A percentile compares a stretch with the other conserved stretches of the same genome.
phyloP scores from a whole-genome alignment of 805 yeast species.

The Candida arabinofermentans region DNA sequence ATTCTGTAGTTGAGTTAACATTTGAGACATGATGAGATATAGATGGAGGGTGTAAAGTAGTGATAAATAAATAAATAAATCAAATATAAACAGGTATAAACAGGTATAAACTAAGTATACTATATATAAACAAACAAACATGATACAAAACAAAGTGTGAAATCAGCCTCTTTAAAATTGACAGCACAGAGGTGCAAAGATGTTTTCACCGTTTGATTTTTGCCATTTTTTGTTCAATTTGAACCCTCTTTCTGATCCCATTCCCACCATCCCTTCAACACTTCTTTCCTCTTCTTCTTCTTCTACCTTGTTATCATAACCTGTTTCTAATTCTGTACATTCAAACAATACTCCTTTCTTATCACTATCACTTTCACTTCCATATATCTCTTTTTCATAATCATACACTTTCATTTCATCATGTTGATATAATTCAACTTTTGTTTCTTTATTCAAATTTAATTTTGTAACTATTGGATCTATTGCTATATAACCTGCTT shows the following conservation, averaged over 20 bases:
- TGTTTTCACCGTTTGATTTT: constrained; percentile 28
- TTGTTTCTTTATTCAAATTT: constrained; percentile 13
- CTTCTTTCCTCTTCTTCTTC: neutral
- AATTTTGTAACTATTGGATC: constrained; percentile 49
- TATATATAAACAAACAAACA: too few relatives aligned
- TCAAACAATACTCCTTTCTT: constrained; percentile 14
- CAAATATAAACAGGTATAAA: too few relatives aligned
- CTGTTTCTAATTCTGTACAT: constrained; percentile 20
- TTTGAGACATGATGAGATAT: constrained; percentile 12
- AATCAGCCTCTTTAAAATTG: constrained; percentile 2
- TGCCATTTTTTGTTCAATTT: constrained; percentile 28
- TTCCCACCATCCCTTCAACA: constrained; percentile 23
- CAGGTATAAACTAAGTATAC: too few relatives aligned
- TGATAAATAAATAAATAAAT: too few relatives aligned
- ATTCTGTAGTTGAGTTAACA: constrained; percentile 36
- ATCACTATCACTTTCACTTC: too few relatives aligned
- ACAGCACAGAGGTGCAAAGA: constrained; percentile 13
- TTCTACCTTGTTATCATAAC: constrained; percentile 2
- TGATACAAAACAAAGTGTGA: too few relatives aligned
- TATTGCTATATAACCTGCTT: constrained; percentile 60
- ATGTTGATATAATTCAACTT: constrained; percentile 19
- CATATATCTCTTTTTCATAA: constrained; percentile 5
- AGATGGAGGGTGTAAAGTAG: too few relatives aligned
- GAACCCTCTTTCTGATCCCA: constrained; percentile 35
- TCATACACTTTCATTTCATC: too few relatives aligned